Evolutionary conservation across 176 grass and related monocot species (phyloP), one percentile per base, ranked within the genome.

Genomic region (Eleusine indica): DNA sequence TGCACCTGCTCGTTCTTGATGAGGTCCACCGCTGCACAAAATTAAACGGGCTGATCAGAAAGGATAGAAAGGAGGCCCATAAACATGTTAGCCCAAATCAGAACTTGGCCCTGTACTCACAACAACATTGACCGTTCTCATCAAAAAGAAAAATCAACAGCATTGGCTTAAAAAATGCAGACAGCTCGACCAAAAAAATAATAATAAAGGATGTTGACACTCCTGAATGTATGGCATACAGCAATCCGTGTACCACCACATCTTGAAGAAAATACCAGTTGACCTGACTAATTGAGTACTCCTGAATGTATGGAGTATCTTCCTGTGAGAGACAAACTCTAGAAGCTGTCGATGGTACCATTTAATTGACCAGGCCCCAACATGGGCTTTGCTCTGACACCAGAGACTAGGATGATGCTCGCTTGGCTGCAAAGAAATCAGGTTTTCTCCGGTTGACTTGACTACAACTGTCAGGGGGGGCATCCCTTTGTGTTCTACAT

Each of bases 11-110:
- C 65, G 52, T 91, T 89, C 70, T 80, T 91, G 63, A 96, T 47
- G 17, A 96, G 58, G 66, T 91, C 94, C 68, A 96, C 22, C 15
- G 91, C 94, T 96, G 91, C 37, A 82, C 9, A 56, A 19, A 28
- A 22, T 0, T 3, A 41, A 56, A 66, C 15, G 32, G 11, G 40
- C 10, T 1, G 5, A 1, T 60, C 29, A 72, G 46, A n/a, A 4
- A 30, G 4, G 16, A 75, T 51, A 1, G 6, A 38, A 4, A 10
- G 0, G 8, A 70, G 42, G 37, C 37, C 48, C 37, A 44, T 12
- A 6, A 16, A 71, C 1, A 19, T 71, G 0, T 60, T n/a, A 1
- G 80, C 52, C 52, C 9, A 71, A 21, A 72, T 0, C 1, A 17
- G 8, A 64, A 35, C 5, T 47, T 7, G 56, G 80, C 41, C 54